Conservation (phyloP, 176 grass and related monocot genomes). For the Alopecurus myosuroides region DNA sequence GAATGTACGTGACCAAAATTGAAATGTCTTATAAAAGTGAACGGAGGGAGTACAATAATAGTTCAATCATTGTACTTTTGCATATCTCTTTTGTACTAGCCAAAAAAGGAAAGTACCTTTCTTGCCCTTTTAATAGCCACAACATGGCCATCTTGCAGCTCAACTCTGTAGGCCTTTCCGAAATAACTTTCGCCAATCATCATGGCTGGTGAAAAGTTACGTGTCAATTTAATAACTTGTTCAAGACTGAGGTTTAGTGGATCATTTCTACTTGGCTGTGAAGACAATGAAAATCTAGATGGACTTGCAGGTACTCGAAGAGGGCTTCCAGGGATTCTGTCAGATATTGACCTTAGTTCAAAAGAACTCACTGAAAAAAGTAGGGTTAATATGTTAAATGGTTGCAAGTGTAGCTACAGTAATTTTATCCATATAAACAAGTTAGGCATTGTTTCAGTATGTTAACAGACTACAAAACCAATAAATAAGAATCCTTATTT, state of each 20-base stretch:
- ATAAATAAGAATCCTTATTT: not conserved
- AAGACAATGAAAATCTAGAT: conserved; percentile 80
- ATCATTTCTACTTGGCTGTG: conserved; percentile 54
- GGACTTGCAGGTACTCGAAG: conserved; percentile 68
- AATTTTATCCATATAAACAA: conserved; percentile 21
- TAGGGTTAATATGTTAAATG: conserved; percentile 15
- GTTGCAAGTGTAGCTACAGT: not conserved
- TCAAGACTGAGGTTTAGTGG: conserved; percentile 67
- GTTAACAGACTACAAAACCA: not conserved
- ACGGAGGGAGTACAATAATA: not conserved
- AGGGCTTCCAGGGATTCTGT: conserved; percentile 58
- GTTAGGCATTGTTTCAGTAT: not conserved
- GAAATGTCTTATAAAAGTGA: too few relatives aligned
- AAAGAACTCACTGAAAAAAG: conserved; percentile 62
- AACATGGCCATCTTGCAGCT: conserved; percentile 47
- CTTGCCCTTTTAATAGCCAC: conserved; percentile 89
- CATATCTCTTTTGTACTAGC: not conserved
- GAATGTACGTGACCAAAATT: too few relatives aligned
- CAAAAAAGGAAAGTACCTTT: conserved; percentile 52
- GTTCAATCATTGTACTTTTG: not conserved
- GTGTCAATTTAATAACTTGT: conserved; percentile 77
- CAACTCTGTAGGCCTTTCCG: conserved; percentile 78
- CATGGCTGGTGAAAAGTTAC: conserved; percentile 64
- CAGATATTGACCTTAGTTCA: conserved; percentile 53
- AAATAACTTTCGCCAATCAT: conserved; percentile 84